Evolutionary conservation across 352 stramenopile genomes (phyloP).

Genomic region (Phytophthora ramorum): DNA sequence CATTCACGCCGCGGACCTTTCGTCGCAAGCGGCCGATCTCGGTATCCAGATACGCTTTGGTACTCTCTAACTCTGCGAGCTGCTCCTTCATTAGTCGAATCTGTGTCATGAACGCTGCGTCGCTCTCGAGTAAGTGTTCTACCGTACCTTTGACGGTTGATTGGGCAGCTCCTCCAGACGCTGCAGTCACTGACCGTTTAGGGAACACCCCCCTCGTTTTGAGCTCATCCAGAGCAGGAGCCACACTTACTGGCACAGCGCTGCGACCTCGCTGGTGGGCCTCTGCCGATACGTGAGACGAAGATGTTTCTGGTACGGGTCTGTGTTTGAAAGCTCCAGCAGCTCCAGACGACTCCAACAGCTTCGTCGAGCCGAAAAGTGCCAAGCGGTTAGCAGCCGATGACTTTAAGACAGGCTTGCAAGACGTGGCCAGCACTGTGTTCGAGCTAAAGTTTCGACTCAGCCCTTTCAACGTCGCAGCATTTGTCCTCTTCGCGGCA

Average conservation of each 20-base stretch:
- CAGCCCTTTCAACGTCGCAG: slow-evolving; percentile 28
- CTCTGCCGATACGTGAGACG: background rate
- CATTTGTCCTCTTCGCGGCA: slow-evolving; percentile 26
- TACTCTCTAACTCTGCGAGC: slow-evolving; percentile 50
- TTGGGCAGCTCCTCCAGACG: background rate
- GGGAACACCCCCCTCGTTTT: slow-evolving; percentile 1
- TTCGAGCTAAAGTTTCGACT: slow-evolving; percentile 27
- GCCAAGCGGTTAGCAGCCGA: slow-evolving; percentile 26
- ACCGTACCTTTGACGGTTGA: slow-evolving; percentile 50
- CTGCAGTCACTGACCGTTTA: slow-evolving; percentile 24
- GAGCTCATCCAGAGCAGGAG: background rate
- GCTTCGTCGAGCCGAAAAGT: slow-evolving; percentile 33
- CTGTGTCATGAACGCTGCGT: slow-evolving; percentile 68
- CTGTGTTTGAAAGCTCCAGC: slow-evolving; percentile 13
- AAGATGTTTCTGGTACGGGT: background rate
- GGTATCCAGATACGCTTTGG: slow-evolving; percentile 51
- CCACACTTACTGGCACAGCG: background rate
- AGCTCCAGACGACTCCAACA: slow-evolving; percentile 19
- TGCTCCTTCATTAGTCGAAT: slow-evolving; percentile 67
- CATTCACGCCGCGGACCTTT: slow-evolving; percentile 69
- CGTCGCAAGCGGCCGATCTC: slow-evolving; percentile 62
- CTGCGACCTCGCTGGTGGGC: slow-evolving; percentile 20
- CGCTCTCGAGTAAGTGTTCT: slow-evolving; percentile 73
- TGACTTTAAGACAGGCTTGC: slow-evolving; percentile 33
- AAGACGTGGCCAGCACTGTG: slow-evolving; percentile 17